Base-by-base conservation (phyloP, 257 asterid genomes). In the Lycium barbarum region DNA sequence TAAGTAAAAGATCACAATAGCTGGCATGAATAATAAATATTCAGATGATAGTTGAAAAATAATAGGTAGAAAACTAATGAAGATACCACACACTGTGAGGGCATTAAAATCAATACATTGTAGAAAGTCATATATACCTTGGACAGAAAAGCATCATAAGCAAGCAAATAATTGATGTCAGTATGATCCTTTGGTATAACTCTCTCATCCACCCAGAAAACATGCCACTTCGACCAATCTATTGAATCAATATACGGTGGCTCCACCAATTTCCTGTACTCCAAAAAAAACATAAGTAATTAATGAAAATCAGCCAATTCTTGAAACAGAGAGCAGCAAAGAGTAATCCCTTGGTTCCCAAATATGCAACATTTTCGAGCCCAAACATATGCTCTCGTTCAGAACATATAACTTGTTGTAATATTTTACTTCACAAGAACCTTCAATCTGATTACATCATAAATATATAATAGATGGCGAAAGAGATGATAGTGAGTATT, bases 191-290 rank as follows among this genome's bases (percentile, higher is more conserved):
- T 88, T 40, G 99, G 99, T 84, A 93, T 98, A 65, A 93, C 97
- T 84, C 99, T 89, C 87, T 95, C 98, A 79, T 95, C 99, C 83
- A 93, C 90, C 99, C 99, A 95, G 87, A 94, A 95, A 7, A 95
- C 87, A 58, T 87, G 88, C 98, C 99, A 95, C 83, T 93, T 94
- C 49, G 97, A 90, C 97, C 96, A 94, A 85, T 95, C 97, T 80
- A 95, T 93, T 6, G 91, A 84, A 9, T 91, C 93, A 86, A 84
- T 85, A 51, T 90, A 94, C 0, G 99, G 97, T 36, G 94, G 85
- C 85, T 90, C 93, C 76, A 91, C 90, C 51, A 93, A 84, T 87
- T 92, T 93, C 94, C 98, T 95, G 73, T 11, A 35, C 35, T 45
- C 14, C 8, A 40, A 22, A 74, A 20, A 79, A 79, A 22, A n/a